phyloP scores from a whole-genome alignment of 306 rosid genomes.

The Begonia masoniana region DNA sequence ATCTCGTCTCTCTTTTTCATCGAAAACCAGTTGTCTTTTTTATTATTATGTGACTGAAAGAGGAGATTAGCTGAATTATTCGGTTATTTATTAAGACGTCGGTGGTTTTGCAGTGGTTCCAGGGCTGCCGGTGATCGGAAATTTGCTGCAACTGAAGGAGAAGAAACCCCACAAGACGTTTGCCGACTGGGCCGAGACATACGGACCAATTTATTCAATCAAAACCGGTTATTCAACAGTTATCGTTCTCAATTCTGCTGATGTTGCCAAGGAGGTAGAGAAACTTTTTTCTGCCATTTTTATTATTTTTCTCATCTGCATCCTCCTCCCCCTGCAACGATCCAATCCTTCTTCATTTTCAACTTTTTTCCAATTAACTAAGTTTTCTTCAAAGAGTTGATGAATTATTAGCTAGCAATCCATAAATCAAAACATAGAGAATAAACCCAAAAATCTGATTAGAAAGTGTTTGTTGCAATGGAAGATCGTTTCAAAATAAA shows the following conservation, averaged over 20 bases:
- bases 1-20: not conserved
- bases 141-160: slow-evolving; percentile 84
- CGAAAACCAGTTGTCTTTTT: not conserved
- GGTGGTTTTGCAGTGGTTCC: slow-evolving; percentile 51
- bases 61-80: not conserved
- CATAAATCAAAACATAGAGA: too few relatives aligned
- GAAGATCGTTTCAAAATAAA: too few relatives aligned
- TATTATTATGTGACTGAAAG: not conserved
- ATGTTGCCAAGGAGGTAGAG: slow-evolving; percentile 65
- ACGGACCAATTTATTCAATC: slow-evolving; percentile 77
- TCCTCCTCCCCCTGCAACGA: too few relatives aligned
- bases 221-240: slow-evolving; percentile 71
- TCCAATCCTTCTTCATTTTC: not conserved
- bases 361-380: not conserved
- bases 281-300: not conserved
- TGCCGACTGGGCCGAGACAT: slow-evolving; percentile 41
- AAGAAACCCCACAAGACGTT: slow-evolving; percentile 89
- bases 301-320: not conserved
- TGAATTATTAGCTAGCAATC: too few relatives aligned
- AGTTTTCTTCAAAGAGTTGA: too few relatives aligned
- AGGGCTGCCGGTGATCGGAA: slow-evolving; percentile 72
- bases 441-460: too few relatives aligned
- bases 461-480: too few relatives aligned
- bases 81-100: too few relatives aligned
- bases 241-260: slow-evolving; percentile 62